phyloP scores from a whole-genome alignment of 192 early-diverging fungal species.

The Gamsiella multidivaricata region DNA sequence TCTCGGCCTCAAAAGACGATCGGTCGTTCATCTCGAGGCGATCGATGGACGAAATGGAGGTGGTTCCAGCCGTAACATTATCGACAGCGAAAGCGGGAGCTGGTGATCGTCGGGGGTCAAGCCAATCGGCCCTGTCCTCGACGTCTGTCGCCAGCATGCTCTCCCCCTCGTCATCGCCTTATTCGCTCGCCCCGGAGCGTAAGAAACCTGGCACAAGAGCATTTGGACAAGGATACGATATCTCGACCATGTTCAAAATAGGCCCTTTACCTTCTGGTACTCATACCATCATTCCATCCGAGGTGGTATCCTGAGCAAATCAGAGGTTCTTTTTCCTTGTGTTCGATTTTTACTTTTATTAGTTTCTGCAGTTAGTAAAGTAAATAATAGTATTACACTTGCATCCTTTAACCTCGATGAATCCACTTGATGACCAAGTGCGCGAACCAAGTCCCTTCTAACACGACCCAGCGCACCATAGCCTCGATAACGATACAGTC shows the following conservation, averaged over 20 bases:
- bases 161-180: background rate
- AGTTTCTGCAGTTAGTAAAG: too few species aligned
- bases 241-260: constrained; percentile 40
- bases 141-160: too few species aligned
- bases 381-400: too few species aligned
- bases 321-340: background rate
- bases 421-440: constrained; percentile 50
- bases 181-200: background rate
- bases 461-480: constrained; percentile 49
- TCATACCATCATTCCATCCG: background rate
- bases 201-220: constrained; percentile 1
- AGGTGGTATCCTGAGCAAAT: background rate
- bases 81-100: background rate
- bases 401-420: constrained; percentile 27
- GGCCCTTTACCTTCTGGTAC: background rate
- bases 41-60: constrained; percentile 34
- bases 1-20: background rate
- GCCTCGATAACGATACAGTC: constrained; percentile 59
- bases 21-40: background rate
- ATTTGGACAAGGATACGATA: constrained; percentile 38
- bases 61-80: background rate
- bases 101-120: background rate
- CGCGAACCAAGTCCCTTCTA: constrained; percentile 53
- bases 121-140: background rate
- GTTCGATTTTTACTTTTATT: background rate